A percentile compares a stretch with the other conserved stretches of the same genome.
Evolutionary conservation across 345 rosid species (phyloP).

Genomic region (Leavenworthia alabamica): DNA sequence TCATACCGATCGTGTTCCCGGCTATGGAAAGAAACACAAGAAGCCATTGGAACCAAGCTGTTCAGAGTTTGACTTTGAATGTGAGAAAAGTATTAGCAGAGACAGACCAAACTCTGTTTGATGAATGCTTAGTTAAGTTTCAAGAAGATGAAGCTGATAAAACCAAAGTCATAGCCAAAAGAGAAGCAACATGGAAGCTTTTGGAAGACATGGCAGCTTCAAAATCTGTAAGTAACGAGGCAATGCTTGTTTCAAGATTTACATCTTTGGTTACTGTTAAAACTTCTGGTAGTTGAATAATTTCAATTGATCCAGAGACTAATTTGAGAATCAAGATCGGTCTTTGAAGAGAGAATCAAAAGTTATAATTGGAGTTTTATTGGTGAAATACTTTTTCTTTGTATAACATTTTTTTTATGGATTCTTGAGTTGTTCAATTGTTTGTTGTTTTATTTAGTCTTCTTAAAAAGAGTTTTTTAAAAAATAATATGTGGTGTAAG

Average conservation of each 20-base stretch:
- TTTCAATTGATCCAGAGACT: neutral
- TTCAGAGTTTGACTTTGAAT: no score
- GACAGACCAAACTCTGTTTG: no score
- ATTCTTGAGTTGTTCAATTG: conserved; percentile 9
- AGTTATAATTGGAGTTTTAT: no score
- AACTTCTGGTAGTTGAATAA: conserved; percentile 35
- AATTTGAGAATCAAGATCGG: neutral
- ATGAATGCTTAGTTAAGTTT: no score
- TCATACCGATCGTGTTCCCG: no score
- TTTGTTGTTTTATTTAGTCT: conserved; percentile 22
- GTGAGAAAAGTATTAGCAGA: no score
- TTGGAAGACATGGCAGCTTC: conserved; percentile 67
- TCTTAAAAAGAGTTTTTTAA: no score
- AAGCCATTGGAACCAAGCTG: no score
- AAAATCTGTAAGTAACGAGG: conserved; percentile 45
- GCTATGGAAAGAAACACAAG: no score
- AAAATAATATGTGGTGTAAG: no score
- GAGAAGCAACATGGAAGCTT: conserved; percentile 55
- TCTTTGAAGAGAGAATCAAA: neutral
- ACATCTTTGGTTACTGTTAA: conserved; percentile 38
- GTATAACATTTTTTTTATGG: neutral
- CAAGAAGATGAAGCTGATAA: no score
- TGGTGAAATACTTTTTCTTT: conserved; percentile 1
- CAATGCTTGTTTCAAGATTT: conserved; percentile 47
- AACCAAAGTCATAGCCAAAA: no score